phyloP scores from a whole-genome alignment of 2,329 filamentous ascomycete genomes.

The Pyrenophora seminiperda region DNA sequence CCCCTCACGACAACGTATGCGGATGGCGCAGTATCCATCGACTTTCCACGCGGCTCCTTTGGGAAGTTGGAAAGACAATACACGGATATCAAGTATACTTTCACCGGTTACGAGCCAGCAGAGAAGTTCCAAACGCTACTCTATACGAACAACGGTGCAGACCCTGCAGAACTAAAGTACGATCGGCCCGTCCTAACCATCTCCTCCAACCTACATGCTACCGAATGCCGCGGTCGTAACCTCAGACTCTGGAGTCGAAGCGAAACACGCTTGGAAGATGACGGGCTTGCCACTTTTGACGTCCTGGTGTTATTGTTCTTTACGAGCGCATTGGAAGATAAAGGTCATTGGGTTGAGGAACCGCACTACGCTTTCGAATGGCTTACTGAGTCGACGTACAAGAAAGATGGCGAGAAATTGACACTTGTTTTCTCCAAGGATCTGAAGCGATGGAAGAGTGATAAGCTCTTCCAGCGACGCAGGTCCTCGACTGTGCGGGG shows the following conservation, averaged over 20 bases:
- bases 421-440: slow-evolving; percentile 39
- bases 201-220: slow-evolving; percentile 34
- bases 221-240: slow-evolving; percentile 40
- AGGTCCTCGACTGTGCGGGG: slow-evolving; percentile 22
- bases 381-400: slow-evolving; percentile 32
- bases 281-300: slow-evolving; percentile 22
- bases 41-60: slow-evolving; percentile 37
- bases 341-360: slow-evolving; percentile 43
- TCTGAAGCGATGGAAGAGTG: slow-evolving; percentile 29
- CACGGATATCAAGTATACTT: slow-evolving; percentile 39
- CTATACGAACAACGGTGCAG: slow-evolving; percentile 41
- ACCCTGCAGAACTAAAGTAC: slow-evolving; percentile 33
- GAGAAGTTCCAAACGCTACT: slow-evolving; percentile 38
- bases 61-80: slow-evolving; percentile 35
- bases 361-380: slow-evolving; percentile 41
- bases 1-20: slow-evolving; percentile 36
- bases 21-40: slow-evolving; percentile 37
- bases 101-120: slow-evolving; percentile 19
- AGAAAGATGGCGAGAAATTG: slow-evolving; percentile 31
- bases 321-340: slow-evolving; percentile 36
- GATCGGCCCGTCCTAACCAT: slow-evolving; percentile 33
- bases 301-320: slow-evolving; percentile 39
- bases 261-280: slow-evolving; percentile 24
- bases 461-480: slow-evolving; percentile 34
- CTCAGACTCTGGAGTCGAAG: slow-evolving; percentile 34